Conservation (phyloP, 768 basidiomycete species). For the Amanita muscaria region DNA sequence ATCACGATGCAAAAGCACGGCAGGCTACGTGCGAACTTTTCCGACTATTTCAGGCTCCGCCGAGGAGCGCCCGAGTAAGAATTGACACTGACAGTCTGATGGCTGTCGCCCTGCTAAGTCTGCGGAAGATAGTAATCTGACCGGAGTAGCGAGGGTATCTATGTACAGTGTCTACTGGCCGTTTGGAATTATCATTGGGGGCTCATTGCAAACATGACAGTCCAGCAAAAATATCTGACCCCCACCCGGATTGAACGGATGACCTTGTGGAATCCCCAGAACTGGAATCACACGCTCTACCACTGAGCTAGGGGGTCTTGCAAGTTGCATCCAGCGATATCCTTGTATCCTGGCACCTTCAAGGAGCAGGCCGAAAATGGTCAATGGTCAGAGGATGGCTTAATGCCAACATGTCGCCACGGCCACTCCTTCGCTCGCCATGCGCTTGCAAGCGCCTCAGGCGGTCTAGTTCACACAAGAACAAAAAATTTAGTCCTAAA, state of each 20-base stretch:
- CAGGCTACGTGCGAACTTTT: no score
- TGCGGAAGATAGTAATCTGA: no score
- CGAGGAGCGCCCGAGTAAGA: no score
- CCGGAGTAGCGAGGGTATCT: no score
- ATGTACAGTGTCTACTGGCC: no score
- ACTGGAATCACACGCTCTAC: constrained; percentile 22
- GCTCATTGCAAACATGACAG: no score
- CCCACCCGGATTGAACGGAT: constrained; percentile 35
- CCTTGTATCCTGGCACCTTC: neutral
- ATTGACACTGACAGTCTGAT: no score
- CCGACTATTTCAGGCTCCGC: neutral
- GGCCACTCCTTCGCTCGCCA: neutral
- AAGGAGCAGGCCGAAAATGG: no score
- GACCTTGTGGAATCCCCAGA: constrained; percentile 28
- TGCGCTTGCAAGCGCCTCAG: neutral
- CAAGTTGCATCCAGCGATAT: neutral
- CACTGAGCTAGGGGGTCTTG: constrained; percentile 20
- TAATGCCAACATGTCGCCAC: constrained; percentile 7
- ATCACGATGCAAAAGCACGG: neutral
- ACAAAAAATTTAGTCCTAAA: neutral
- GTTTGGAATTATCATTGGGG: no score
- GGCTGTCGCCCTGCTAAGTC: no score
- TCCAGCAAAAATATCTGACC: constrained; percentile 15
- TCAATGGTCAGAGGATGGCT: neutral
- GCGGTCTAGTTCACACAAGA: neutral